phyloP scores from a whole-genome alignment of 139 green algal genomes.

The Chlorella sorokiniana region DNA sequence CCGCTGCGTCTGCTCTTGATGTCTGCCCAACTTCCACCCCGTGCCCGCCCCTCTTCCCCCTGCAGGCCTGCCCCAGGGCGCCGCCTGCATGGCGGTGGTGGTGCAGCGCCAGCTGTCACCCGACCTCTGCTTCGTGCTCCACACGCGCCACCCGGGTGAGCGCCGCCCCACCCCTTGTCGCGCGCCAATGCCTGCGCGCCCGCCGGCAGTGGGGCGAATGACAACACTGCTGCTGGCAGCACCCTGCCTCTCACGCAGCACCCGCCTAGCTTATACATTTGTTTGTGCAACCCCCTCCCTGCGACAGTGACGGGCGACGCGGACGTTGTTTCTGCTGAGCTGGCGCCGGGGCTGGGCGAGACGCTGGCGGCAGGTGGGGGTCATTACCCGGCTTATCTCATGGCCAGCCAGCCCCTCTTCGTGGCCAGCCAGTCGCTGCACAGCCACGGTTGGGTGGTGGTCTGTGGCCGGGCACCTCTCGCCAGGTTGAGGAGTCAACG shows the following conservation, averaged over 20 bases:
- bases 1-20: not conserved
- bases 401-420: too few species aligned
- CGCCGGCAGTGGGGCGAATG: too few species aligned
- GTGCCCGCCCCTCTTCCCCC: not conserved
- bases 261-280: not conserved
- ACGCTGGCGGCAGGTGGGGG: conserved; percentile 81
- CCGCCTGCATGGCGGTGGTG: conserved; percentile 90
- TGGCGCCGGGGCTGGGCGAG: conserved; percentile 91
- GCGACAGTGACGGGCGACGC: conserved; percentile 51
- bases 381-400: too few species aligned
- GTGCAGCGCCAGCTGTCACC: conserved; percentile 82
- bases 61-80: conserved; percentile 68
- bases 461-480: too few species aligned
- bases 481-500: too few species aligned
- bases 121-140: conserved; percentile 85
- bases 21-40: not conserved
- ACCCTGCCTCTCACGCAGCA: not conserved
- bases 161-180: too few species aligned
- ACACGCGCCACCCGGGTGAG: conserved; percentile 75
- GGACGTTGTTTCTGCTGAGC: conserved; percentile 73
- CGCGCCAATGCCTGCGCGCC: too few species aligned
- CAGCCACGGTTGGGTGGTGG: too few species aligned
- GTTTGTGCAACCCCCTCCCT: not conserved
- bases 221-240: too few species aligned
- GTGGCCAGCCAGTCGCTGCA: too few species aligned